Conservation (phyloP, 2,329 filamentous ascomycete species). For the Fonsecaea pugnacius region DNA sequence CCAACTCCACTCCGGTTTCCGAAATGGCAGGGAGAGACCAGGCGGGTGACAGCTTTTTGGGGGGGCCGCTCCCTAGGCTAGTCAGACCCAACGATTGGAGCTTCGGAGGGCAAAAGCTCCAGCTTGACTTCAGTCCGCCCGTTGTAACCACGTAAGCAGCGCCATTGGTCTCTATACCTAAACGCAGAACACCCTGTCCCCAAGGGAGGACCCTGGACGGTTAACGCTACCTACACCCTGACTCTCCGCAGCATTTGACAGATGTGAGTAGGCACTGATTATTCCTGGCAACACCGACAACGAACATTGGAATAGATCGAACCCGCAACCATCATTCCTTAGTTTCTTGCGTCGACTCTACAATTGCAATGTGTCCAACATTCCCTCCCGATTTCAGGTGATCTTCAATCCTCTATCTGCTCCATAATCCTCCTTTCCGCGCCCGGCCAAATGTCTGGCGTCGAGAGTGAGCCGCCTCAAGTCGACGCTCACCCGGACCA, state of each 20-base stretch:
- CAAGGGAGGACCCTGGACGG: neutral
- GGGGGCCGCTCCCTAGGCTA: neutral
- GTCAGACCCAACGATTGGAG: conserved; percentile 12
- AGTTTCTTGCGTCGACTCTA: conserved; percentile 2
- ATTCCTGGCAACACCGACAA: conserved; percentile 12
- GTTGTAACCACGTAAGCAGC: conserved; percentile 8
- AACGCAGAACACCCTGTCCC: neutral
- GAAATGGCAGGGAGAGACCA: conserved; percentile 16
- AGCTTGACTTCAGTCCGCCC: conserved; percentile 11
- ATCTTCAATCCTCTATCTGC: conserved; percentile 19
- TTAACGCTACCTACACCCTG: neutral
- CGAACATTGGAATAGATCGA: conserved; percentile 1
- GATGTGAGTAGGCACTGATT: conserved; percentile 16
- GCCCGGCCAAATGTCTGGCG: conserved; percentile 36
- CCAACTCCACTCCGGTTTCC: conserved; percentile 20
- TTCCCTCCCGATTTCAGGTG: conserved; percentile 8
- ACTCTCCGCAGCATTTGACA: conserved; percentile 16
- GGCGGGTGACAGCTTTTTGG: conserved; percentile 17
- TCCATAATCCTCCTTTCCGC: conserved; percentile 16
- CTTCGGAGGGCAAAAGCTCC: neutral
- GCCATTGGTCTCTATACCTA: conserved; percentile 6
- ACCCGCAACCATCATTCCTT: neutral
- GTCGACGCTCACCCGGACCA: conserved; percentile 20
- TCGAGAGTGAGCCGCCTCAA: conserved; percentile 29
- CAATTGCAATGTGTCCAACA: conserved; percentile 25